Percentiles rank a stretch among this genome's conserved stretches.
phyloP scores from a whole-genome alignment of 768 basidiomycete genomes.

The Chalciporus sphaerocephalus region DNA sequence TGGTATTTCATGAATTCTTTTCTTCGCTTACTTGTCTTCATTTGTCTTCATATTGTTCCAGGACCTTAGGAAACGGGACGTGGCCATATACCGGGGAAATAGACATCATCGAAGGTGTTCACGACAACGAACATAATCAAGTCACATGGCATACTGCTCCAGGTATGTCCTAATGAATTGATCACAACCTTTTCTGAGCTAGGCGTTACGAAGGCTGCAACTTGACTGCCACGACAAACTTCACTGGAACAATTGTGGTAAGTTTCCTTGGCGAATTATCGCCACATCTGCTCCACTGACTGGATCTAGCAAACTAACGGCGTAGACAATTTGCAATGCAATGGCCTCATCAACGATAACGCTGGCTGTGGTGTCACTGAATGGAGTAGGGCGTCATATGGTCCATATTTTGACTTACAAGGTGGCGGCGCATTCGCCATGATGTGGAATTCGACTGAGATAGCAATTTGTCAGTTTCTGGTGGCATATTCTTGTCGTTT shows the following conservation, averaged over 20 bases:
- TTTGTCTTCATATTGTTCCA: slow-evolving; percentile 7
- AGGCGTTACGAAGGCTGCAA: slow-evolving; percentile 45
- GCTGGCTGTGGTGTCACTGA: slow-evolving; percentile 77
- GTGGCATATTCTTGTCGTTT: neutral
- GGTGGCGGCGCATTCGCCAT: slow-evolving; percentile 85
- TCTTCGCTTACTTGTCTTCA: neutral
- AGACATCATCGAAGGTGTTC: slow-evolving; percentile 81
- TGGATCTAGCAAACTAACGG: slow-evolving; percentile 43
- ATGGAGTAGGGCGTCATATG: slow-evolving; percentile 80
- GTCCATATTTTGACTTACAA: slow-evolving; percentile 72
- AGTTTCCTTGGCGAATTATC: slow-evolving; percentile 22
- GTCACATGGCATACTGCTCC: slow-evolving; percentile 75
- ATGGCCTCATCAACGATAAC: slow-evolving; percentile 51
- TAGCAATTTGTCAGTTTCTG: slow-evolving; percentile 62
- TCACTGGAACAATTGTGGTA: slow-evolving; percentile 63
- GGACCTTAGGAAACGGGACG: slow-evolving; percentile 41
- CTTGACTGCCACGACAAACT: slow-evolving; percentile 49
- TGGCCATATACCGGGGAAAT: slow-evolving; percentile 76
- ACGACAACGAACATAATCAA: slow-evolving; percentile 81
- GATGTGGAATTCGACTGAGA: slow-evolving; percentile 80
- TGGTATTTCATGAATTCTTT: slow-evolving; percentile 44
- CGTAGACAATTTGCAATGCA: slow-evolving; percentile 49
- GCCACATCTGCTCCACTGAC: neutral
- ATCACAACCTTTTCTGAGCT: neutral
- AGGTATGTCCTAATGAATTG: slow-evolving; percentile 34